Conservation (phyloP, 768 basidiomycete species). For the Panus rudis region DNA sequence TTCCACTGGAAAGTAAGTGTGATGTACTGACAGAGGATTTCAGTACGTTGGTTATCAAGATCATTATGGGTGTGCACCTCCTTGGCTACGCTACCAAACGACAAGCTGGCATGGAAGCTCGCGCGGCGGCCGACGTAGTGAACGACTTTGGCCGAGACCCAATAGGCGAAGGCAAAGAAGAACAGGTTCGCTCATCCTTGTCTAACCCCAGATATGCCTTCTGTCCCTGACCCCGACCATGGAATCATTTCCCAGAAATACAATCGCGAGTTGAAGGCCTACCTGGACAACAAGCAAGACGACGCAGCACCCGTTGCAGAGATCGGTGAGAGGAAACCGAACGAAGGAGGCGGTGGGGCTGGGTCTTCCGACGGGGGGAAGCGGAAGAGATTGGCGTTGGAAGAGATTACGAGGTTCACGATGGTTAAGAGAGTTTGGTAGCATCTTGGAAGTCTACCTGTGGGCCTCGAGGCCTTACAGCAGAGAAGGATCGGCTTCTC, state of each 20-base stretch:
- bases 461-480: too few relatives aligned
- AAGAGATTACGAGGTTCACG: constrained; percentile 89
- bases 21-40: background rate
- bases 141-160: constrained; percentile 90
- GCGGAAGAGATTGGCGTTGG: constrained; percentile 63
- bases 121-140: constrained; percentile 64
- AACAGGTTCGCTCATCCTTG: constrained; percentile 66
- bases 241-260: constrained; percentile 46
- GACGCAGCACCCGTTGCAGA: constrained; percentile 62
- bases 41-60: constrained; percentile 80
- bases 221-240: background rate
- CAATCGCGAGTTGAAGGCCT: constrained; percentile 69
- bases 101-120: constrained; percentile 69
- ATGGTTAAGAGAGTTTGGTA: constrained; percentile 93
- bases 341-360: constrained; percentile 11
- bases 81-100: constrained; percentile 77
- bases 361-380: constrained; percentile 29
- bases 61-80: constrained; percentile 86
- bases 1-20: background rate
- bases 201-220: background rate
- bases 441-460: too few relatives aligned
- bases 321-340: constrained; percentile 50
- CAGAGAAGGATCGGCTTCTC: too few relatives aligned
- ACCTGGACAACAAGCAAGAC: constrained; percentile 64
- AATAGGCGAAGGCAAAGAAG: constrained; percentile 85